Evolutionary conservation across 495 filamentous ascomycete species (phyloP).

Genomic region (Bombardia bombarda): DNA sequence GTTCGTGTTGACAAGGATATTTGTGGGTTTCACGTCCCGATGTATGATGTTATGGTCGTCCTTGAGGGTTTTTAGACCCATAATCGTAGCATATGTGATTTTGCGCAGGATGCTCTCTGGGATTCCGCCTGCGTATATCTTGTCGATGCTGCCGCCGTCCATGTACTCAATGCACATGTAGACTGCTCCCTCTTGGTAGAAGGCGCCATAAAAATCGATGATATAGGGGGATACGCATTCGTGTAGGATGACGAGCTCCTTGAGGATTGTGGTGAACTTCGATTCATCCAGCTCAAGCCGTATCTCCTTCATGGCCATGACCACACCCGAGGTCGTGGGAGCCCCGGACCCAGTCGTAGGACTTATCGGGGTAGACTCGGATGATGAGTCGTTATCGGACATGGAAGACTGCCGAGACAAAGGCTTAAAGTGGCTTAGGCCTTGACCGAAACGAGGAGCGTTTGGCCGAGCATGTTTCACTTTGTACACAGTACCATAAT

Average conservation of each 20-base stretch:
- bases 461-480: conserved; percentile 78
- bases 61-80: conserved; percentile 88
- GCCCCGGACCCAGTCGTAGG: conserved; percentile 9
- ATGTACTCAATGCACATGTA: conserved; percentile 99
- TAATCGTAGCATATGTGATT: conserved; percentile 81
- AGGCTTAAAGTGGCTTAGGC: conserved; percentile 54
- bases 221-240: conserved; percentile 93
- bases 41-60: conserved; percentile 99
- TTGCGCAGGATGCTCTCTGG: conserved; percentile 85
- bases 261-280: conserved; percentile 95
- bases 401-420: conserved; percentile 25
- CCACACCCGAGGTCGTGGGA: conserved; percentile 49
- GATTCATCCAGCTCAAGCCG: conserved; percentile 93
- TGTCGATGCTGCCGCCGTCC: conserved; percentile 98
- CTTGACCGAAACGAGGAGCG: conserved; percentile 70
- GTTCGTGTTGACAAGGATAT: conserved; percentile 82
- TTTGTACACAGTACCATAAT: conserved; percentile 97
- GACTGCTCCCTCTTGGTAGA: conserved; percentile 97
- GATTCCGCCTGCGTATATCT: conserved; percentile 88
- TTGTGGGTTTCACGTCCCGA: conserved; percentile 96
- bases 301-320: conserved; percentile 99
- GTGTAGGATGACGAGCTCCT: conserved; percentile 95
- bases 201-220: conserved; percentile 97
- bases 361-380: conserved; percentile 10
- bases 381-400: conserved; percentile 20